Evolutionary conservation across 202 grass and related monocot species (phyloP).

Genomic region (Miscanthus sacchariflorus): DNA sequence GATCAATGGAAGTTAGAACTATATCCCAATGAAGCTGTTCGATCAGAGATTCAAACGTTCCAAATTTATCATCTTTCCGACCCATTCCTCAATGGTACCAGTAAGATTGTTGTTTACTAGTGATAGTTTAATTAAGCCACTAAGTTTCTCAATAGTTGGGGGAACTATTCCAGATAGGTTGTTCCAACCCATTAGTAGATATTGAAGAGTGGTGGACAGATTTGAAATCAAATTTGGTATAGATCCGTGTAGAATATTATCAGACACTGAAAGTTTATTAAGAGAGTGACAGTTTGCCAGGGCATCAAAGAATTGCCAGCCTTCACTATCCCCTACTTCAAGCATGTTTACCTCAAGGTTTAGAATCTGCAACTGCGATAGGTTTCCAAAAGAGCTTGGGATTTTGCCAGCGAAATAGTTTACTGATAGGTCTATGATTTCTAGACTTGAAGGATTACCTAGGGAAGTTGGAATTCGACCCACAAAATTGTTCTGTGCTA

Average conservation of each 20-base stretch:
- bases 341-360: not conserved
- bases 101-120: not conserved
- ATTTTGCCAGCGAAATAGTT: not conserved
- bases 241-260: not conserved
- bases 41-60: no score
- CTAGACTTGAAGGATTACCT: not conserved
- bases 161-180: constrained; percentile 1
- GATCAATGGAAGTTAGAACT: no score
- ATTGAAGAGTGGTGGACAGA: not conserved
- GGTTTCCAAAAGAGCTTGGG: not conserved
- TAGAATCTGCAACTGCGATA: not conserved
- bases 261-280: rapidly evolving
- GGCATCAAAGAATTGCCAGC: not conserved
- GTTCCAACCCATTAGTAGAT: not conserved
- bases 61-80: no score
- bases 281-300: not conserved
- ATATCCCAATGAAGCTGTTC: no score
- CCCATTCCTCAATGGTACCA: not conserved
- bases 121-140: no score
- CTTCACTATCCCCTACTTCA: not conserved
- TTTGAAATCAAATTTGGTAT: not conserved
- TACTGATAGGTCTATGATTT: rapidly evolving
- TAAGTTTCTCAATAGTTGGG: not conserved
- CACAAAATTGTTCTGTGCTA: not conserved
- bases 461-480: constrained; percentile 7